phyloP scores from a whole-genome alignment of 306 rosid genomes.

The Quercus wislizeni region DNA sequence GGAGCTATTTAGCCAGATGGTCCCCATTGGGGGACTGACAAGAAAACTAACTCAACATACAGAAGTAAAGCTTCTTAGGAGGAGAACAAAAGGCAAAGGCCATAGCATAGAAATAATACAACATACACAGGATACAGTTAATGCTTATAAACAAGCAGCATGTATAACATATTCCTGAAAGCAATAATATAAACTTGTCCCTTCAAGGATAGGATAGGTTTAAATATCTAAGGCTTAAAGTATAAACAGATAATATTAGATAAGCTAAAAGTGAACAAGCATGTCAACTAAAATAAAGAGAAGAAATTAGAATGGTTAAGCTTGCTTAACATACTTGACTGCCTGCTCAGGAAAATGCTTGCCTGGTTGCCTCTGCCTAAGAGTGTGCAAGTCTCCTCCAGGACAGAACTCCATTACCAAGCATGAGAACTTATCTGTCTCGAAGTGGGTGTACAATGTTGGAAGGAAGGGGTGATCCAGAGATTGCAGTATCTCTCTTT shows the following conservation, averaged over 20 bases:
- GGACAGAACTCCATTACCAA: slow-evolving; percentile 99
- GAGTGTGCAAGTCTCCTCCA: slow-evolving; percentile 96
- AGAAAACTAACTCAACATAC: background rate
- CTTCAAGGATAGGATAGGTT: background rate
- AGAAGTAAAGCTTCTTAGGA: background rate
- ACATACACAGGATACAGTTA: background rate
- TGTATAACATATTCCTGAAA: background rate
- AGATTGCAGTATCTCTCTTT: slow-evolving; percentile 90
- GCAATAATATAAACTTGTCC: background rate
- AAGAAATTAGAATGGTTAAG: slow-evolving; percentile 17
- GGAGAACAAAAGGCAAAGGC: background rate
- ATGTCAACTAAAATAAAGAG: slow-evolving; percentile 5
- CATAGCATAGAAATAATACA: background rate
- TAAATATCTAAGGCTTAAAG: background rate
- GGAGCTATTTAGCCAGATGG: background rate
- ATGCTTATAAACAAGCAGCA: background rate
- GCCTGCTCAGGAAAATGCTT: slow-evolving; percentile 99
- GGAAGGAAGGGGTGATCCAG: slow-evolving; percentile 99
- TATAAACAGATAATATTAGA: background rate
- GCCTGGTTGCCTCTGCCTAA: slow-evolving; percentile 96
- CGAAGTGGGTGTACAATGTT: slow-evolving; percentile 89
- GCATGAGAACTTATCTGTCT: slow-evolving; percentile 96
- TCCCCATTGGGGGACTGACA: background rate
- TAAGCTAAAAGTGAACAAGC: slow-evolving; percentile 4
- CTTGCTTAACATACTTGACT: slow-evolving; percentile 76